Conservation (phyloP, 257 asterid genomes). For the Nicotiana undulata region DNA sequence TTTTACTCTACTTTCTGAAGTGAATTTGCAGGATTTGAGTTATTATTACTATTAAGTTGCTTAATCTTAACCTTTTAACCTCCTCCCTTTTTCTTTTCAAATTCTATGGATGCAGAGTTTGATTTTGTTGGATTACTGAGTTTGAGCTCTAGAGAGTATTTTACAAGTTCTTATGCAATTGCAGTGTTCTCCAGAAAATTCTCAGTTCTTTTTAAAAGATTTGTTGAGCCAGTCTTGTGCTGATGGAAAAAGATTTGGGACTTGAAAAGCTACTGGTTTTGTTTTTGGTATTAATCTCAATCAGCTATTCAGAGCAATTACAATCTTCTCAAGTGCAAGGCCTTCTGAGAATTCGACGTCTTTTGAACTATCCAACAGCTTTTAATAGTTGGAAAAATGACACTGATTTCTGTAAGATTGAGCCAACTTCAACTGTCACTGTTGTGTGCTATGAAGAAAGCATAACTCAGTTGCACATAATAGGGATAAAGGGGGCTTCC, state of each 20-base stretch:
- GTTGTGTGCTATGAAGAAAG: conserved; percentile 60
- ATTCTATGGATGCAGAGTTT: neutral
- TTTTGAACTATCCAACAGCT: conserved; percentile 43
- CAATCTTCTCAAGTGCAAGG: conserved; percentile 44
- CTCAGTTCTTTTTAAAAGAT: neutral
- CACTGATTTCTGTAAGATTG: conserved; percentile 59
- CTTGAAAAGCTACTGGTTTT: conserved; percentile 10
- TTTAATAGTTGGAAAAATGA: conserved; percentile 32
- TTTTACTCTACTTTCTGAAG: neutral
- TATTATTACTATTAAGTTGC: neutral
- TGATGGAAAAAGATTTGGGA: neutral
- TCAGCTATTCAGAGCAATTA: conserved; percentile 34
- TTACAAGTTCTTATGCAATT: neutral
- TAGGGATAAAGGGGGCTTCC: conserved; percentile 31
- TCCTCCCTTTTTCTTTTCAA: neutral
- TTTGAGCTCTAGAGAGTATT: neutral
- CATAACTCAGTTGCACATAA: conserved; percentile 79
- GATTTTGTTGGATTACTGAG: neutral
- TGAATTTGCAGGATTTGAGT: neutral
- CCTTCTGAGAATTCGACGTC: conserved; percentile 42
- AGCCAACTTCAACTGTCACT: conserved; percentile 45
- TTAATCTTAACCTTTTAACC: neutral
- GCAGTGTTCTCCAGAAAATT: neutral
- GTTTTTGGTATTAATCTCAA: conserved; percentile 25
- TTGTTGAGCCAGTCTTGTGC: neutral